These are phyloP conservation scores for Pythium guiyangense DNA, from an alignment of 352 stramenopile genomes.

Conservation along the genomic window DNA sequence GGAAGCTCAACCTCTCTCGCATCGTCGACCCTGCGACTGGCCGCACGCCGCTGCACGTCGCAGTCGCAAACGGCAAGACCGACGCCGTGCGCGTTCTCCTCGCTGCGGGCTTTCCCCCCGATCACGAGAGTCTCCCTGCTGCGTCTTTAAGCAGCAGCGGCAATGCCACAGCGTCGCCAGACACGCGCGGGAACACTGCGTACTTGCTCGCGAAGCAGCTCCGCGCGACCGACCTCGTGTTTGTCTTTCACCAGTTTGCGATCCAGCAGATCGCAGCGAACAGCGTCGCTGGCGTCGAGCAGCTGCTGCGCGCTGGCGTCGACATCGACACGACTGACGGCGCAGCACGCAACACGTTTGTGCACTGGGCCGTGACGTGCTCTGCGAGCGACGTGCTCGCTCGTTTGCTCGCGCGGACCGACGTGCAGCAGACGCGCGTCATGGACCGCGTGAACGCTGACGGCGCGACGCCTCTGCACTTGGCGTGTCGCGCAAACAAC, in stretches of 20 bases:
- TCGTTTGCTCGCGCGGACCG: constrained; percentile 34
- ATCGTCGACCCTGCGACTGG: constrained; percentile 60
- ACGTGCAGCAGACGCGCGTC: constrained; percentile 30
- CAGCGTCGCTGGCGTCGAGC: constrained; percentile 42
- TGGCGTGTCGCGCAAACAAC: constrained; percentile 58
- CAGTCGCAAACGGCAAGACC: constrained; percentile 63
- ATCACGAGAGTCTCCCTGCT: constrained; percentile 29
- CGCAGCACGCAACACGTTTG: constrained; percentile 48
- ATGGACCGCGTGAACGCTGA: constrained; percentile 60
- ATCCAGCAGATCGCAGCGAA: constrained; percentile 80
- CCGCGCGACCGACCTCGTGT: constrained; percentile 51
- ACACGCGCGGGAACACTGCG: constrained; percentile 34
- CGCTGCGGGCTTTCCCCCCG: constrained; percentile 65
- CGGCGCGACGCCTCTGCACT: constrained; percentile 70
- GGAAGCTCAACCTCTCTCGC: constrained; percentile 35
- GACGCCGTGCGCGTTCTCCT: constrained; percentile 78
- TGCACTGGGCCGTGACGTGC: constrained; percentile 81
- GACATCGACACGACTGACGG: constrained; percentile 48
- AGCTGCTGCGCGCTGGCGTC: constrained; percentile 60
- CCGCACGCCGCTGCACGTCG: constrained; percentile 73
- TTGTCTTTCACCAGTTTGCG: constrained; percentile 86
- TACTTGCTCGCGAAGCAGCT: constrained; percentile 65
- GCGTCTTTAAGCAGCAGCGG: not conserved
- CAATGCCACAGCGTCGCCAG: not conserved
- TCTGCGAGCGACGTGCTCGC: constrained; percentile 47